A percentile compares a stretch with the other conserved stretches of the same genome.
Evolutionary conservation across 108 stramenopile species (phyloP).

Genomic region (Skeletonema tropicum): DNA sequence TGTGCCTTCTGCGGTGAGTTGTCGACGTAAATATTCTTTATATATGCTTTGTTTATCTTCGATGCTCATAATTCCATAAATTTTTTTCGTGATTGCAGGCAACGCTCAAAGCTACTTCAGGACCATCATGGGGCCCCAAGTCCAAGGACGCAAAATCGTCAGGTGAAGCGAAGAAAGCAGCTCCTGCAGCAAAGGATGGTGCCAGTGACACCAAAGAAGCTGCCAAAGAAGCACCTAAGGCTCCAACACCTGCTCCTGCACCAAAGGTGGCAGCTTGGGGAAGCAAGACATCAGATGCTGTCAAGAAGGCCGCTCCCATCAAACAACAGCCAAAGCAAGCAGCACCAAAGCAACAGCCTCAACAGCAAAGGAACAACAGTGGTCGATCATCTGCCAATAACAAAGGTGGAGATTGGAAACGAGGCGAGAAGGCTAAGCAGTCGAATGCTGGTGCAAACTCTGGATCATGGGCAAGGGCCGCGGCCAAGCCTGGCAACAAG

Average conservation of each 20-base stretch:
- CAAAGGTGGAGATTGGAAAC: slow-evolving; percentile 31
- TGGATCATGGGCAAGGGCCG: slow-evolving; percentile 40
- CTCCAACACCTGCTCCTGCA: slow-evolving; percentile 30
- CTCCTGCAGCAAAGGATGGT: slow-evolving; percentile 13
- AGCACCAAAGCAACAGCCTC: slow-evolving; percentile 21
- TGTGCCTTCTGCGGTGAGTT: slow-evolving; percentile 37
- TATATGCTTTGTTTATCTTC: not conserved
- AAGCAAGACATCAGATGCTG: slow-evolving; percentile 35
- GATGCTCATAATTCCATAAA: slow-evolving; percentile 1
- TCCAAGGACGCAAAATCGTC: slow-evolving; percentile 10
- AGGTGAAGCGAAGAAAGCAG: slow-evolving; percentile 9
- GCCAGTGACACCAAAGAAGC: slow-evolving; percentile 8
- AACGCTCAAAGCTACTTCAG: slow-evolving; percentile 26
- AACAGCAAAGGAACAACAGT: slow-evolving; percentile 20
- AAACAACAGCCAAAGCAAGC: slow-evolving; percentile 23
- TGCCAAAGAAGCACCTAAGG: slow-evolving; percentile 13
- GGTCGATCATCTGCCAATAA: slow-evolving; percentile 17
- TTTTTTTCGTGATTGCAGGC: slow-evolving; percentile 14
- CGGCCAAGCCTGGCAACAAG: slow-evolving; percentile 29
- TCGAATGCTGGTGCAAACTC: slow-evolving; percentile 16
- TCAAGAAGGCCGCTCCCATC: slow-evolving; percentile 41
- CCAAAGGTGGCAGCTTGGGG: slow-evolving; percentile 47
- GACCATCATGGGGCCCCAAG: slow-evolving; percentile 30
- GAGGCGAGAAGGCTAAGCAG: slow-evolving; percentile 17
- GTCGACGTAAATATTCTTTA: not conserved